Conservation (phyloP, 2,329 filamentous ascomycete genomes). For the Epichloe hybrida region DNA sequence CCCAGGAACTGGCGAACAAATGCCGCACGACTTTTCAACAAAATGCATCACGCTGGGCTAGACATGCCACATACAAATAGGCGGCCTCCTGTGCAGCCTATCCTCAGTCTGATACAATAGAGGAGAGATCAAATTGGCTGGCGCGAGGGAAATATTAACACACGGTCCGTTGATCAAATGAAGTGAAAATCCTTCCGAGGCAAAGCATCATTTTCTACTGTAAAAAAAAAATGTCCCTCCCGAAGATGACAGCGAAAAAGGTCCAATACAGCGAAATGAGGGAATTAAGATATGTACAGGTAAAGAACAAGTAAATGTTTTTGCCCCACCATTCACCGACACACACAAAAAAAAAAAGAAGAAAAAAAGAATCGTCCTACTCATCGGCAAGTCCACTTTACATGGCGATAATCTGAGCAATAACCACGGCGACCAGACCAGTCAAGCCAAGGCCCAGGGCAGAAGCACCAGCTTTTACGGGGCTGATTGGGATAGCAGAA, state of each 20-base stretch:
- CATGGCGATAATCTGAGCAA: constrained; percentile 16
- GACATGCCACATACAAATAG: too few relatives aligned
- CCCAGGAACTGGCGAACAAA: too few relatives aligned
- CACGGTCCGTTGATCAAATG: too few relatives aligned
- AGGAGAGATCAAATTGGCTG: too few relatives aligned
- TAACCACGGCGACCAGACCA: constrained; percentile 14
- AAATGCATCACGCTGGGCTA: too few relatives aligned
- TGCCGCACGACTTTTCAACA: too few relatives aligned
- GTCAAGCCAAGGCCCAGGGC: constrained; percentile 13
- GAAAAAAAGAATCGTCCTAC: not conserved
- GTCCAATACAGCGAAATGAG: not conserved
- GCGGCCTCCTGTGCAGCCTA: too few relatives aligned
- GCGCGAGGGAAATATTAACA: too few relatives aligned
- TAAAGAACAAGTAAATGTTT: not conserved
- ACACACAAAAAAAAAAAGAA: not conserved
- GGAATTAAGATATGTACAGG: not conserved
- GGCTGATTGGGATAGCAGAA: constrained; percentile 15
- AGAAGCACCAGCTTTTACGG: constrained; percentile 35
- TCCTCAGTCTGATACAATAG: too few relatives aligned
- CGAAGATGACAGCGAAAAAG: not conserved
- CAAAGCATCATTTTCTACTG: too few relatives aligned
- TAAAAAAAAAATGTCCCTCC: not conserved
- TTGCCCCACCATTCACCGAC: not conserved
- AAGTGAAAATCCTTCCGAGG: too few relatives aligned
- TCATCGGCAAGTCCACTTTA: constrained; percentile 8